Base-by-base conservation (phyloP, 2,329 filamentous ascomycete genomes). In the Microcyclospora tardicrescens region DNA sequence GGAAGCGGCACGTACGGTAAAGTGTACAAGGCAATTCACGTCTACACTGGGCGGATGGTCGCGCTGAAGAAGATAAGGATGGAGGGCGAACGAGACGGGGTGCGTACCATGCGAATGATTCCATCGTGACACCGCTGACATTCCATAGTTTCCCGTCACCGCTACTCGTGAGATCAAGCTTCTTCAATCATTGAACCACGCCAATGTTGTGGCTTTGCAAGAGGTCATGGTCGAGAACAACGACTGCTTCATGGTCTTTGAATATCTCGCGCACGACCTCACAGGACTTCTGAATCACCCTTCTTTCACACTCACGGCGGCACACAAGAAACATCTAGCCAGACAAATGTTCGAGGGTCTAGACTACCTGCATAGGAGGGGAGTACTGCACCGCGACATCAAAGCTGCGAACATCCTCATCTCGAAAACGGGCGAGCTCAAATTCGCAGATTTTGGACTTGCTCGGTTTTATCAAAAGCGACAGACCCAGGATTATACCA, bases 181-280 rank as follows among this genome's bases (percentile, higher is more conserved):
- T 16, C 69, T 94, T n/a, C 85, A 93, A 56, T 87, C 83, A 3
- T 69, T 93, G 15, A 79, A 80, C 45, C 84, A 93, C 53, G 65
- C 71, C 42, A 93, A 93, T 53, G 79, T 94, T 36, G 84, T 94
- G 41, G 77, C 79, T 31, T 66, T 94, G 13, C 77, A 83, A 48
- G 86, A 94, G 63, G 84, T 93, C 48, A 98, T 98, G 91, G 91
- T 98, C 2, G 91, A 98, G 63, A 84, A 81, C 57, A 96, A 96
- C 50, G 87, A 96, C 61, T 98, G 91, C 60, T 98, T 93, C 63
- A 98, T 98, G 91, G 91, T 98, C 2, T 98, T 98, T 48, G 91
- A 98, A 60, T 98, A 98, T 57, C 72, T 96, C 27, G 89, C 91
- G 1, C 91, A 98, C 59, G 91, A 98, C 59, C 68, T 98, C 43